Percentiles rank a stretch among this genome's conserved stretches.
Conservation (phyloP, 371 early-diverging fungal species). For the Saksenaea vasiformis region DNA sequence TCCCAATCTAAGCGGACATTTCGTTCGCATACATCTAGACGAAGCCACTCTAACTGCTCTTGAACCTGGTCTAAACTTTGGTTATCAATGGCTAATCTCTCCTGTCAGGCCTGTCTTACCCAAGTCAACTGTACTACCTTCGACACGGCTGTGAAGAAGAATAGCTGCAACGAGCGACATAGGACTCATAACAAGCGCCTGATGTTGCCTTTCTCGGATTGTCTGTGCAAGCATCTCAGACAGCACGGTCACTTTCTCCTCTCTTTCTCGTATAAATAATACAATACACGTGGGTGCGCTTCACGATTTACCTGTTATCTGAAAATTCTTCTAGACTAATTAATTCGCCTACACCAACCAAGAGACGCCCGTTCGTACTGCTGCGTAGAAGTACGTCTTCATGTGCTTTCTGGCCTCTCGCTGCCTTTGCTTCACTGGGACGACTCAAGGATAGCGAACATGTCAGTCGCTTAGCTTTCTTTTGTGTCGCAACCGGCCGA, state of each 20-base stretch:
- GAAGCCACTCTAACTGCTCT: constrained; percentile 8
- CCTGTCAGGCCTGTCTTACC: constrained; percentile 9
- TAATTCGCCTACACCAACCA: constrained; percentile 12
- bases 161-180: constrained; percentile 30
- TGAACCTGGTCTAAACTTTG: neutral
- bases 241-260: neutral
- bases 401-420: constrained; percentile 16
- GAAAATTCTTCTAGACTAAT: constrained; percentile 4
- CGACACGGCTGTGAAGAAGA: constrained; percentile 23
- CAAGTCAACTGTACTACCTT: constrained; percentile 23
- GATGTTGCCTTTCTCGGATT: constrained; percentile 14
- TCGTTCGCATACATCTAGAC: constrained; percentile 7
- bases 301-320: neutral
- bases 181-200: constrained; percentile 19
- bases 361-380: constrained; percentile 11
- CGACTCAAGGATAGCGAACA: neutral
- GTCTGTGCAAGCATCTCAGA: constrained; percentile 4
- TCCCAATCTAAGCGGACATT: constrained; percentile 29
- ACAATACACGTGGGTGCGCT: neutral
- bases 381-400: neutral
- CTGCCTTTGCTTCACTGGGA: constrained; percentile 17
- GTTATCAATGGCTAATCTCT: neutral
- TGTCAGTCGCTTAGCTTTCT: neutral
- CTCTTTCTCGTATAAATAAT: neutral
- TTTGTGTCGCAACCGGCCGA: neutral